These are phyloP conservation scores for Candida silvatica DNA, from an alignment of 805 yeast genomes.

Conservation along the genomic window DNA sequence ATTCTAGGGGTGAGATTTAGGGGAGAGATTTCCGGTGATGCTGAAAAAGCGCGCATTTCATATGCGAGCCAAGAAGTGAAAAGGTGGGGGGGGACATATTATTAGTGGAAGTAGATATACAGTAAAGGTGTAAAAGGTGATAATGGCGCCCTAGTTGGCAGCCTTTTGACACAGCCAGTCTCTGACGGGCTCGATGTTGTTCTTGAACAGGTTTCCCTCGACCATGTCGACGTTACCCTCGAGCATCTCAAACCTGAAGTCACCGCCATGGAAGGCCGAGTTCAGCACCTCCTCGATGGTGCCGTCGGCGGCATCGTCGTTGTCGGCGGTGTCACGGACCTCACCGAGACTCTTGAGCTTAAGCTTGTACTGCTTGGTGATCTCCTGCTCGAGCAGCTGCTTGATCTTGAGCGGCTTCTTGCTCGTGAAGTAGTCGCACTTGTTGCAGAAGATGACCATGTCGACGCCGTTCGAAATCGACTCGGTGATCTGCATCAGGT, in stretches of 20 bases:
- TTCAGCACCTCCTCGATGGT: constrained; percentile 30
- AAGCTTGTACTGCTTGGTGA: constrained; percentile 44
- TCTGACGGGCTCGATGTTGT: constrained; percentile 50
- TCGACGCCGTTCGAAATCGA: constrained; percentile 59
- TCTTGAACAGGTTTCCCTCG: constrained; percentile 63
- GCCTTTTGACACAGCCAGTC: constrained; percentile 75
- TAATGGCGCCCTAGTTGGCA: constrained; percentile 47
- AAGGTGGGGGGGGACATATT: no score
- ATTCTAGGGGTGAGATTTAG: not conserved
- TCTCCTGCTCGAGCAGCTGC: constrained; percentile 52
- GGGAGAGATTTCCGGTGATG: not conserved
- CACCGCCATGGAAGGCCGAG: constrained; percentile 32
- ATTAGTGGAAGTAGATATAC: no score
- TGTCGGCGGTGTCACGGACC: constrained; percentile 17
- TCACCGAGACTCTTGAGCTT: constrained; percentile 31
- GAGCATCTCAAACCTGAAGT: constrained; percentile 56
- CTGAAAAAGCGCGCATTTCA: no score
- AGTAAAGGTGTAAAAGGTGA: no score
- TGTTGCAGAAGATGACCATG: constrained; percentile 73
- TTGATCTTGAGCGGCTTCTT: constrained; percentile 59
- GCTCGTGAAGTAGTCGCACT: constrained; percentile 77
- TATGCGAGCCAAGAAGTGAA: no score
- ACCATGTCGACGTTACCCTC: constrained; percentile 67
- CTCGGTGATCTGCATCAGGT: constrained; percentile 57
- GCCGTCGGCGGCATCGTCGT: constrained; percentile 11